Evolutionary conservation across 768 basidiomycete species (phyloP).

Genomic region (Amyloporia xantha): DNA sequence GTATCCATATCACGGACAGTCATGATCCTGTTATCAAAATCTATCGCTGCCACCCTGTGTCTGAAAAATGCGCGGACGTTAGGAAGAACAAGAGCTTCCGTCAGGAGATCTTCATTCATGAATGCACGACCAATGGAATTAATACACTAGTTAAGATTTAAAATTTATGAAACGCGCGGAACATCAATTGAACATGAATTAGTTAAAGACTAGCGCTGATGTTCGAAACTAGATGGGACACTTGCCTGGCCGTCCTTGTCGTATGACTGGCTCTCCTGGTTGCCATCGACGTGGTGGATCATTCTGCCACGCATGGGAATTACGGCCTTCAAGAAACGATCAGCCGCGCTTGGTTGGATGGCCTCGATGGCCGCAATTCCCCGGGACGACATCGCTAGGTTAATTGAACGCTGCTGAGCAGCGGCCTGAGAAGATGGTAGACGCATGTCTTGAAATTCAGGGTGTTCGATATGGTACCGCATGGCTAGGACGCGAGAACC

Average conservation of each 20-base stretch:
- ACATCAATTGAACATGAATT: background rate
- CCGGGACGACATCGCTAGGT: constrained; percentile 90
- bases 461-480: constrained; percentile 9
- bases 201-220: constrained; percentile 4
- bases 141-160: constrained; percentile 60
- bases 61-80: constrained; percentile 71
- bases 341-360: constrained; percentile 65
- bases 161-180: background rate
- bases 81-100: constrained; percentile 56
- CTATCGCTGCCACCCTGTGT: constrained; percentile 69
- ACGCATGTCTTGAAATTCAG: constrained; percentile 53
- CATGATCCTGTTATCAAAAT: constrained; percentile 64
- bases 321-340: constrained; percentile 65
- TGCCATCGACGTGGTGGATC: constrained; percentile 77
- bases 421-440: constrained; percentile 60
- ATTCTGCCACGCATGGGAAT: constrained; percentile 96
- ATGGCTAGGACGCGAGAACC: constrained; percentile 13
- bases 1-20: constrained; percentile 41
- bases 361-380: constrained; percentile 84
- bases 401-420: constrained; percentile 83
- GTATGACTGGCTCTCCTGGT: constrained; percentile 77
- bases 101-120: constrained; percentile 80
- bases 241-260: constrained; percentile 84
- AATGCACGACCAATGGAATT: constrained; percentile 88
- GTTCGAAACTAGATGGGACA: constrained; percentile 10